Conservation (phyloP, 805 yeast genomes). For the Pichia exigua region DNA sequence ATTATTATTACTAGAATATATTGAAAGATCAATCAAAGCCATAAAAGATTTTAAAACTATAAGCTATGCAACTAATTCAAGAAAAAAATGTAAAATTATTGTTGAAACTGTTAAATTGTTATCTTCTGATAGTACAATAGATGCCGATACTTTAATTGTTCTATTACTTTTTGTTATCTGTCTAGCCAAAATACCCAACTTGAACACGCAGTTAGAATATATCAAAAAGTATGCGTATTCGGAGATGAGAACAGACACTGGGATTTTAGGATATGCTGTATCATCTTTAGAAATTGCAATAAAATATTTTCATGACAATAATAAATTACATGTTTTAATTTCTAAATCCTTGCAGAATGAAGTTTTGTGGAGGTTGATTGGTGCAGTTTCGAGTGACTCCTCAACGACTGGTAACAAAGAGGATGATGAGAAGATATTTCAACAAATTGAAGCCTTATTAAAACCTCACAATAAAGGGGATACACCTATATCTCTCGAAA, state of each 20-base stretch:
- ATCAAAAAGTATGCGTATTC: slow-evolving; percentile 48
- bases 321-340: slow-evolving; percentile 25
- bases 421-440: slow-evolving; percentile 12
- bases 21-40: slow-evolving; percentile 43
- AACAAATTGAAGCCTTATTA: slow-evolving; percentile 12
- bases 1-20: slow-evolving; percentile 23
- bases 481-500: slow-evolving; percentile 12
- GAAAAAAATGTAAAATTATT: slow-evolving; percentile 41
- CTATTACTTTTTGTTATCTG: slow-evolving; percentile 64
- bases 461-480: slow-evolving; percentile 10
- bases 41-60: slow-evolving; percentile 43
- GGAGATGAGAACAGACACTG: slow-evolving; percentile 39
- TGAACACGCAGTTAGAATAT: slow-evolving; percentile 60
- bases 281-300: slow-evolving; percentile 82
- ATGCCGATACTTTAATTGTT: slow-evolving; percentile 77
- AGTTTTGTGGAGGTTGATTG: slow-evolving; percentile 46
- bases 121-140: slow-evolving; percentile 39
- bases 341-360: slow-evolving; percentile 39
- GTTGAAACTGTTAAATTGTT: slow-evolving; percentile 45
- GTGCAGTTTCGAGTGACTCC: slow-evolving; percentile 20
- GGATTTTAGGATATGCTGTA: slow-evolving; percentile 65
- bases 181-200: slow-evolving; percentile 47
- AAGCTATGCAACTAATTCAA: slow-evolving; percentile 37
- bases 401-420: slow-evolving; percentile 18
- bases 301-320: slow-evolving; percentile 43